phyloP scores from a whole-genome alignment of 495 filamentous ascomycete species.

The Penicillium longicatenatum region DNA sequence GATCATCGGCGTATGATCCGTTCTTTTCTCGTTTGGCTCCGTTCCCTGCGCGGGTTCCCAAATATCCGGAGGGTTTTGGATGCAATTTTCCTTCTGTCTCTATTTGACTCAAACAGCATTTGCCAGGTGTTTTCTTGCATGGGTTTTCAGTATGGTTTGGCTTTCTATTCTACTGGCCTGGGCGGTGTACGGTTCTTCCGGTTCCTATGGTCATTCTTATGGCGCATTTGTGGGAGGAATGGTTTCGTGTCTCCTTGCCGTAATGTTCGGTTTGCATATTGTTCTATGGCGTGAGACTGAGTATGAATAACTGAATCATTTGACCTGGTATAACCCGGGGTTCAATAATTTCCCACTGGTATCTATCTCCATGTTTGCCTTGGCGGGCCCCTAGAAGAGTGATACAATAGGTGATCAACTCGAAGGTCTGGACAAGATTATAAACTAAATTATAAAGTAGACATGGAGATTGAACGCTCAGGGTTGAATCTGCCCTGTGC shows the following conservation, averaged over 20 bases:
- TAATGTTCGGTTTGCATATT: not conserved
- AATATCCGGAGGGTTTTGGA: slow-evolving; percentile 4
- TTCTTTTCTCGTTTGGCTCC: slow-evolving; percentile 1
- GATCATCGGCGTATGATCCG: slow-evolving; percentile 23
- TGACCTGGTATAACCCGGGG: not conserved
- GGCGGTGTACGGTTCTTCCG: slow-evolving; percentile 11
- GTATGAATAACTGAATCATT: not conserved
- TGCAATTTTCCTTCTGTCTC: not conserved
- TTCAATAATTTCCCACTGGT: not conserved
- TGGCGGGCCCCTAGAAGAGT: too few species aligned
- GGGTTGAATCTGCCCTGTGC: too few species aligned
- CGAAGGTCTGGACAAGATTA: too few species aligned
- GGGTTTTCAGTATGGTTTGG: slow-evolving; percentile 5
- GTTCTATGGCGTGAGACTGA: not conserved
- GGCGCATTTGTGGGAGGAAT: not conserved
- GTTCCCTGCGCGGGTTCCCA: slow-evolving; percentile 12
- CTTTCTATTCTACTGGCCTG: slow-evolving; percentile 5
- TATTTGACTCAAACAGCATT: slow-evolving; percentile 13
- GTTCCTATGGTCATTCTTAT: slow-evolving; percentile 5
- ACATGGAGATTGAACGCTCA: too few species aligned
- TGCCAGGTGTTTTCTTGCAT: slow-evolving; percentile 23
- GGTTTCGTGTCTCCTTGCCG: not conserved
- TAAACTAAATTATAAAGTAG: too few species aligned
- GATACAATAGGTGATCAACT: too few species aligned
- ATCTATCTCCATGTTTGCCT: not conserved